Evolutionary conservation across 2,329 filamentous ascomycete species (phyloP).

Genomic region (Microascus cirrosus): DNA sequence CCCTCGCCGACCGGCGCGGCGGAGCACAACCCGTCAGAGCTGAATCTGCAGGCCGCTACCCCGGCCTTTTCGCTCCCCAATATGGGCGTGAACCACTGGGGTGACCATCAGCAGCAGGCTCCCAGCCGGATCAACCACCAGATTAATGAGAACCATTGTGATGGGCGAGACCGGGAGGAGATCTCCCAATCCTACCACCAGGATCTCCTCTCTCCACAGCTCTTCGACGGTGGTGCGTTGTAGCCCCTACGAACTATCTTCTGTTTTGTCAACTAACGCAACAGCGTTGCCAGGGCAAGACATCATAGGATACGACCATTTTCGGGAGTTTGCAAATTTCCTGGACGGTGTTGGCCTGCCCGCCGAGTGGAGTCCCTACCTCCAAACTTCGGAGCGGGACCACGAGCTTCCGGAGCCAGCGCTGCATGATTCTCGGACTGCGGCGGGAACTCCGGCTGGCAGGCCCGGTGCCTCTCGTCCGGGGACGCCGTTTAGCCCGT

Average conservation of each 20-base stretch:
- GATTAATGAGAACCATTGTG: neutral
- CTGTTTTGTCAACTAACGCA: neutral
- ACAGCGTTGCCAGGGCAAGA: neutral
- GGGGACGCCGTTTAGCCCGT: conserved; percentile 23
- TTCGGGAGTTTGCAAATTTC: conserved; percentile 24
- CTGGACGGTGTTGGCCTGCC: conserved; percentile 24
- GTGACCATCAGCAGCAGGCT: conserved; percentile 4
- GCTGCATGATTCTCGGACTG: conserved; percentile 8
- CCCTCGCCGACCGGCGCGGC: conserved; percentile 14
- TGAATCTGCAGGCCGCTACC: conserved; percentile 13
- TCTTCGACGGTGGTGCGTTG: conserved; percentile 12
- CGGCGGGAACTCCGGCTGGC: conserved; percentile 6
- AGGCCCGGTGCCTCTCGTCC: conserved; percentile 10
- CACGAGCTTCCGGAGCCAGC: conserved; percentile 12
- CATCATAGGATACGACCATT: conserved; percentile 17
- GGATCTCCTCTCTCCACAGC: conserved; percentile 13
- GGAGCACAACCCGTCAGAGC: neutral
- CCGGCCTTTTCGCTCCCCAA: conserved; percentile 20
- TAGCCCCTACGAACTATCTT: neutral
- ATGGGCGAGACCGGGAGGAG: conserved; percentile 6
- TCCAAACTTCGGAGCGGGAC: conserved; percentile 15
- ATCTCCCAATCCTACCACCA: conserved; percentile 12
- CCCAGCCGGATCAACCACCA: neutral
- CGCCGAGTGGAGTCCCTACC: conserved; percentile 25
- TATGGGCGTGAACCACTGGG: conserved; percentile 16